phyloP scores from a whole-genome alignment of 2,329 filamentous ascomycete genomes.

The Cercospora nicotianae region DNA sequence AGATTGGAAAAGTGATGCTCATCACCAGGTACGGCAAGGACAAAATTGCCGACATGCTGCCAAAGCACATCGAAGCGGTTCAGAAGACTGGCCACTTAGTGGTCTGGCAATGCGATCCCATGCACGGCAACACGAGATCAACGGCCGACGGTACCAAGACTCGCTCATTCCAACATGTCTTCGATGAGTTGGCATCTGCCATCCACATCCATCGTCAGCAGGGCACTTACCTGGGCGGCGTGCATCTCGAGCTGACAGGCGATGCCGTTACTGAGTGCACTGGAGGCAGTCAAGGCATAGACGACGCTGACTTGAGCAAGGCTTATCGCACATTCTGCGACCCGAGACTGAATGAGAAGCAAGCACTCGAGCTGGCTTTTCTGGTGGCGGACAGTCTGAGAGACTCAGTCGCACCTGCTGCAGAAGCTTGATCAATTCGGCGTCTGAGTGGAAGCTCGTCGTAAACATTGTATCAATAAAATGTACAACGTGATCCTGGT shows the following conservation, averaged over 20 bases:
- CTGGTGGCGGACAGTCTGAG: conserved; percentile 68
- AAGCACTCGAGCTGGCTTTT: conserved; percentile 92
- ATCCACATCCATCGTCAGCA: conserved; percentile 80
- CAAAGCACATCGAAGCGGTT: conserved; percentile 83
- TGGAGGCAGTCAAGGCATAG: conserved; percentile 81
- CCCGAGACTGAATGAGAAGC: conserved; percentile 93
- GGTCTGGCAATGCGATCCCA: conserved; percentile 98
- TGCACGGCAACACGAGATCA: conserved; percentile 78
- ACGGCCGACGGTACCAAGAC: conserved; percentile 85
- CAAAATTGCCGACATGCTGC: conserved; percentile 73
- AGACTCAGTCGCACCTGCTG: conserved; percentile 2
- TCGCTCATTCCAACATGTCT: conserved; percentile 83
- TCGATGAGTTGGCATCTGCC: conserved; percentile 80
- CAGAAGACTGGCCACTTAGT: conserved; percentile 73
- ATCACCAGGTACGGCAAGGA: conserved; percentile 91
- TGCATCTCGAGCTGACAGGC: conserved; percentile 92
- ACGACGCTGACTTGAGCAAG: conserved; percentile 81
- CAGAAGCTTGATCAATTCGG: background rate
- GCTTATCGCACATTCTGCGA: conserved; percentile 98
- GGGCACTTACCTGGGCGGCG: conserved; percentile 84
- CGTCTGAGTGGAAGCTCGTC: background rate
- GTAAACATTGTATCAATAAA: background rate
- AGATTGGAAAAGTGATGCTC: conserved; percentile 89
- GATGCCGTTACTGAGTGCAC: conserved; percentile 96
- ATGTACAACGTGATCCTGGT: background rate